Evolutionary conservation across 495 filamentous ascomycete species (phyloP).

Genomic region (Pyrenula aspistea): DNA sequence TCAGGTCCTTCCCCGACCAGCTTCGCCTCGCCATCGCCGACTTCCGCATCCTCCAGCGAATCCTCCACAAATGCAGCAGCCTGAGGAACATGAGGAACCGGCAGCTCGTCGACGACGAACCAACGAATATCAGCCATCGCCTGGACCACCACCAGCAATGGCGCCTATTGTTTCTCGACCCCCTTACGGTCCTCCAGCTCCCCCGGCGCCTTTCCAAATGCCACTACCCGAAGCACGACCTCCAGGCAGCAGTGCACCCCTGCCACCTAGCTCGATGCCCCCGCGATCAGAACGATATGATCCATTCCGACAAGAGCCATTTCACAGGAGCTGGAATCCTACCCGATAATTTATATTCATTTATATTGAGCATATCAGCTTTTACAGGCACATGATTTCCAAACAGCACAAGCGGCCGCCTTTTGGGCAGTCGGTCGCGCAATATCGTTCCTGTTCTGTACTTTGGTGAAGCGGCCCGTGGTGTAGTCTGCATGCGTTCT

Average conservation of each 20-base stretch:
- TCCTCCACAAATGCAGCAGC: not conserved
- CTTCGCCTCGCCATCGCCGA: constrained; percentile 23
- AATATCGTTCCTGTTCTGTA: not conserved
- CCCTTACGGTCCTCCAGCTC: not conserved
- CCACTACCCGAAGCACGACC: not conserved
- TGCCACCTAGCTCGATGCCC: not conserved
- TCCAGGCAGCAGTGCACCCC: not conserved
- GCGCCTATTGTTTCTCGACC: not conserved
- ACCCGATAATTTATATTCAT: not conserved
- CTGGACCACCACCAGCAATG: not conserved
- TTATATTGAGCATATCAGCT: too few species aligned
- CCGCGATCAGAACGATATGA: not conserved
- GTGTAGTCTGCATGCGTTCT: not conserved
- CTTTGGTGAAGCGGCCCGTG: not conserved
- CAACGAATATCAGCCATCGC: not conserved
- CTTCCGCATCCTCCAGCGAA: not conserved
- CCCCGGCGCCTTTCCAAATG: not conserved
- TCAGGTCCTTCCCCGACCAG: constrained; percentile 26
- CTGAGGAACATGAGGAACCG: not conserved
- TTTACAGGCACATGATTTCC: too few species aligned
- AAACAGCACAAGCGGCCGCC: too few species aligned
- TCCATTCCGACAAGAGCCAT: not conserved
- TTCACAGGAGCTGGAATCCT: constrained; percentile 1
- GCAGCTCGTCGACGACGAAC: not conserved
- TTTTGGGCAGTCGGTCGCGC: not conserved